These are phyloP conservation scores for Saccharomycopsis fodiens DNA, from an alignment of 805 yeast genomes.

Conservation along the genomic window DNA sequence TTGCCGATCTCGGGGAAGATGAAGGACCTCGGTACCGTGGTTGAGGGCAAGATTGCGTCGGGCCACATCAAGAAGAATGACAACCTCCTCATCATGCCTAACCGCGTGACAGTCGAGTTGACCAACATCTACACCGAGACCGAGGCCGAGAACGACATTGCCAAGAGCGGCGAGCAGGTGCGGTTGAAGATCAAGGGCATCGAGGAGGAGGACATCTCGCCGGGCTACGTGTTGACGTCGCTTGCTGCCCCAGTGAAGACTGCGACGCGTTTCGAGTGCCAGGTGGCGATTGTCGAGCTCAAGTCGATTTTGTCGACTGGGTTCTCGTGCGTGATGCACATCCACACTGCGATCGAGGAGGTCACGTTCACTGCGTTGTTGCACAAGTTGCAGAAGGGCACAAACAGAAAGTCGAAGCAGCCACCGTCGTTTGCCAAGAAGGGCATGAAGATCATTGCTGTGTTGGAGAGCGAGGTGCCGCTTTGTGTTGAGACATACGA, in stretches of 20 bases:
- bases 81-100: conserved; percentile 84
- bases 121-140: conserved; percentile 87
- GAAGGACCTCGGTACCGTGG: conserved; percentile 95
- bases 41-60: conserved; percentile 97
- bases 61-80: conserved; percentile 84
- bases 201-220: conserved; percentile 91
- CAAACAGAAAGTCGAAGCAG: conserved; percentile 92
- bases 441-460: conserved; percentile 97
- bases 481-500: conserved; percentile 90
- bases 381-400: conserved; percentile 93
- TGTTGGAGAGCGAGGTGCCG: conserved; percentile 76
- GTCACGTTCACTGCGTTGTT: conserved; percentile 72
- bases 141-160: conserved; percentile 86
- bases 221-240: conserved; percentile 89
- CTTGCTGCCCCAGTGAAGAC: conserved; percentile 83
- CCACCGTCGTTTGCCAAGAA: conserved; percentile 98
- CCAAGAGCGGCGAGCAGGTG: conserved; percentile 95
- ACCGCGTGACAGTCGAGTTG: conserved; percentile 76
- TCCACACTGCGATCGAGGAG: conserved; percentile 97
- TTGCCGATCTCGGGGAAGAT: conserved; percentile 89
- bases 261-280: conserved; percentile 88
- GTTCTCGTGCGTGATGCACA: conserved; percentile 96
- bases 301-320: conserved; percentile 93
- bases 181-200: conserved; percentile 88
- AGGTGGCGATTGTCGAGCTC: conserved; percentile 93